phyloP scores from a whole-genome alignment of 2,329 filamentous ascomycete species.

The Fusarium pseudocircinatum region DNA sequence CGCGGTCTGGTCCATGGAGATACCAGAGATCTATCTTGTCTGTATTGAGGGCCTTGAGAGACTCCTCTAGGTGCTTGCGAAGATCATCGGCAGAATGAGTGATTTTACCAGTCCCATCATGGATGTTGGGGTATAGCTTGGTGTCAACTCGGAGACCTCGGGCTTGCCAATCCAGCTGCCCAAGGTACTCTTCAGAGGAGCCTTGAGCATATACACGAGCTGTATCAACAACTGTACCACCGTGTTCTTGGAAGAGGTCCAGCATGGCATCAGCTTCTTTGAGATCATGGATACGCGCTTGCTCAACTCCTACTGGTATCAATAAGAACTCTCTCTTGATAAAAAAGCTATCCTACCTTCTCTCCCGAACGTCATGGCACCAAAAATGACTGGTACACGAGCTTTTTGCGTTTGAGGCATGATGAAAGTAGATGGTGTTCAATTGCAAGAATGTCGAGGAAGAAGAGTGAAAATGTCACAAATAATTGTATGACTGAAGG shows the following conservation, averaged over 20 bases:
- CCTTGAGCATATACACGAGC: neutral
- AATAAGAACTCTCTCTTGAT: neutral
- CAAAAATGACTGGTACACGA: neutral
- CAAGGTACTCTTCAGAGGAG: neutral
- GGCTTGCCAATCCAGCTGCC: neutral
- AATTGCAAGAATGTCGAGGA: neutral
- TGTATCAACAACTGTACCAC: neutral
- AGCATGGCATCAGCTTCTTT: neutral
- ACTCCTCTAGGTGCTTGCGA: neutral
- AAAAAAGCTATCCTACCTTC: neutral
- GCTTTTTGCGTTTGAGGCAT: neutral
- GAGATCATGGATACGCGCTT: neutral
- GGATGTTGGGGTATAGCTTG: neutral
- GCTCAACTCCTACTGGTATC: neutral
- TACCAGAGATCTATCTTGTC: conserved; percentile 38
- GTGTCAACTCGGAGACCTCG: neutral
- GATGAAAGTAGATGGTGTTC: neutral
- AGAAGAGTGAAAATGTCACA: neutral
- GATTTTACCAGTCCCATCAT: neutral
- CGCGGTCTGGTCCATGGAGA: conserved; percentile 64
- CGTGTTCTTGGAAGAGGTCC: neutral
- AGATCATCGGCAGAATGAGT: neutral
- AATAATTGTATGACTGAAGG: neutral
- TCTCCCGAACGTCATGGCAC: conserved; percentile 3
- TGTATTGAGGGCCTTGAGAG: conserved; percentile 15